phyloP scores from a whole-genome alignment of 2,329 filamentous ascomycete genomes.

The Talaromyces sp. region DNA sequence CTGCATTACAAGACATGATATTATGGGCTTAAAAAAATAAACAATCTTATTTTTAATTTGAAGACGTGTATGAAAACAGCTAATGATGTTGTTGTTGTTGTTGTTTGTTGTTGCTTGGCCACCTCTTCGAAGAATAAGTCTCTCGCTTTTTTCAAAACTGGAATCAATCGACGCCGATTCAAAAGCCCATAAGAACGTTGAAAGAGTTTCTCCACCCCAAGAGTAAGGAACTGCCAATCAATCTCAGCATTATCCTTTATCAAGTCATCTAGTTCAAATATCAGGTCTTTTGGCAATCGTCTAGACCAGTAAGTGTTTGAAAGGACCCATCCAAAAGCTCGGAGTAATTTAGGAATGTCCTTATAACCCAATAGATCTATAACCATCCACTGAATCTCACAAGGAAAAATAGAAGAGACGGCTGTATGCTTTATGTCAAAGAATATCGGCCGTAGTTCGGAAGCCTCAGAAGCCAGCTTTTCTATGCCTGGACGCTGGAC shows the following conservation, averaged over 20 bases:
- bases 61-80: background rate
- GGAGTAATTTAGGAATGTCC: background rate
- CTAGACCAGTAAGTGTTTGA: constrained; percentile 3
- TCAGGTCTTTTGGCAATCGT: constrained; percentile 3
- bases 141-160: constrained; percentile 1
- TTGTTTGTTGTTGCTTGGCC: background rate
- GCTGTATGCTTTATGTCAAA: background rate
- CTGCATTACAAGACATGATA: no score
- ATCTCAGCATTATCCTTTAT: background rate
- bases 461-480: background rate
- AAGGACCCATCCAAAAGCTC: constrained; percentile 6
- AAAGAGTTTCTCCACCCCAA: constrained; percentile 7
- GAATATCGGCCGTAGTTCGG: constrained; percentile 1
- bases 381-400: constrained; percentile 21
- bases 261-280: constrained; percentile 5
- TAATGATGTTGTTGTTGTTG: no score
- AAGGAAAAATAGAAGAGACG: constrained; percentile 15
- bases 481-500: constrained; percentile 1
- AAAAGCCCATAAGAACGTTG: background rate
- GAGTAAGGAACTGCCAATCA: constrained; percentile 8
- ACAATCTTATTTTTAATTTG: no score
- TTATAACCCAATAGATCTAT: constrained; percentile 5
- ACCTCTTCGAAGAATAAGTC: background rate
- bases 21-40: no score
- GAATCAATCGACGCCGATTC: constrained; percentile 8